Evolutionary conservation across 768 basidiomycete species (phyloP).

Genomic region (Cantharellus cinnabarinus): DNA sequence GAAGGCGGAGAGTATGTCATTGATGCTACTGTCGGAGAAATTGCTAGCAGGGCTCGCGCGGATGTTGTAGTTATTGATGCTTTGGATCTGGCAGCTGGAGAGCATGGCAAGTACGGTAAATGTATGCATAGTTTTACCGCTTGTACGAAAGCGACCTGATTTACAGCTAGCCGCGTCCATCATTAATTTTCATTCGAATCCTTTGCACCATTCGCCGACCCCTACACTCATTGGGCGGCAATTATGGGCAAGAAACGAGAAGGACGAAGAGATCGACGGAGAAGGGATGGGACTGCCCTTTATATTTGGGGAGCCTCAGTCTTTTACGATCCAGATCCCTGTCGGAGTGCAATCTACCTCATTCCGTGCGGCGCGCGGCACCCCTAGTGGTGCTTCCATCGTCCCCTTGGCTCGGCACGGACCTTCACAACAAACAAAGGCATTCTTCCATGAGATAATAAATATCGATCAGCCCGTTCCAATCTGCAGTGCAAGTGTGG

Average conservation of each 20-base stretch:
- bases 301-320: not conserved
- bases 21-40: slow-evolving; percentile 55
- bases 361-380: not conserved
- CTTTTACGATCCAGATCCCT: not conserved
- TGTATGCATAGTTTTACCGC: slow-evolving; percentile 14
- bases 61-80: slow-evolving; percentile 75
- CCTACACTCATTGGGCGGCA: not conserved
- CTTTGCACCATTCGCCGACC: slow-evolving; percentile 31
- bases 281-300: not conserved
- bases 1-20: slow-evolving; percentile 74
- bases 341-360: not conserved
- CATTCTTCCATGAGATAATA: slow-evolving; percentile 60
- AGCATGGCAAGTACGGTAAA: slow-evolving; percentile 60
- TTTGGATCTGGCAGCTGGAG: slow-evolving; percentile 70
- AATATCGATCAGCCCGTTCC: slow-evolving; percentile 23
- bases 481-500: not conserved
- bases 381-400: not conserved
- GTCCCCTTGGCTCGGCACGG: not conserved
- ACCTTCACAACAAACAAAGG: slow-evolving; percentile 17
- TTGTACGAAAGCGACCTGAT: slow-evolving; percentile 4
- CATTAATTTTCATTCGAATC: slow-evolving; percentile 50
- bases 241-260: slow-evolving; percentile 13
- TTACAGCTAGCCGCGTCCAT: slow-evolving; percentile 37
- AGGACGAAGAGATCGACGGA: slow-evolving; percentile 21
- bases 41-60: slow-evolving; percentile 50